Conservation (phyloP, 192 early-diverging fungal genomes). For the Gamsiella multidivaricata region DNA sequence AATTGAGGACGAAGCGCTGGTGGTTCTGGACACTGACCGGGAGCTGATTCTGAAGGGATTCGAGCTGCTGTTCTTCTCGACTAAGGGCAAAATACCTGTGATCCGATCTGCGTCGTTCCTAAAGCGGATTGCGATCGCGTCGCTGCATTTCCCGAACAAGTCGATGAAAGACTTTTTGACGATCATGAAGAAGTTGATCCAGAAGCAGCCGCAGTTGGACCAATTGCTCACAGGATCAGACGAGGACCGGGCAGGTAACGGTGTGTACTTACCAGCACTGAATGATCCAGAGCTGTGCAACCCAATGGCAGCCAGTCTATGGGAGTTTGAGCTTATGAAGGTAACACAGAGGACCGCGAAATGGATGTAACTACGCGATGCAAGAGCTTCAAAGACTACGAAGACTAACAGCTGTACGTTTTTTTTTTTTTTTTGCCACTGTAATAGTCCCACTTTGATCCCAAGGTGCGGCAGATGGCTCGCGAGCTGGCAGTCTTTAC, state of each 20-base stretch:
- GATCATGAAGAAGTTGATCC: slow-evolving; percentile 69
- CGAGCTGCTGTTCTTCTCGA: slow-evolving; percentile 88
- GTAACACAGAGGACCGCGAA: slow-evolving; percentile 49
- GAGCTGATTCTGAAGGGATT: slow-evolving; percentile 87
- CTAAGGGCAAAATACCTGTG: slow-evolving; percentile 72
- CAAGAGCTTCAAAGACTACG: no score
- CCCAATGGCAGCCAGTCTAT: slow-evolving; percentile 91
- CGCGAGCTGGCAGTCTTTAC: slow-evolving; percentile 54
- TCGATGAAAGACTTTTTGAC: slow-evolving; percentile 76
- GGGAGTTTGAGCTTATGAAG: slow-evolving; percentile 85
- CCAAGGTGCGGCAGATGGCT: slow-evolving; percentile 61
- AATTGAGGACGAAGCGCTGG: slow-evolving; percentile 53
- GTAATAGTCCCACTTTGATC: slow-evolving; percentile 70
- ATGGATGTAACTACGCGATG: background rate
- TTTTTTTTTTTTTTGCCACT: background rate
- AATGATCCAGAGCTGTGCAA: slow-evolving; percentile 97
- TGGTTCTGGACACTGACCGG: slow-evolving; percentile 70
- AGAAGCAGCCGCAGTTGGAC: slow-evolving; percentile 65
- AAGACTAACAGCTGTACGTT: background rate
- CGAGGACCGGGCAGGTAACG: slow-evolving; percentile 70
- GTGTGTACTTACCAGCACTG: slow-evolving; percentile 81
- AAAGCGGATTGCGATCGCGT: slow-evolving; percentile 81
- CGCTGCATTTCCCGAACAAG: slow-evolving; percentile 82
- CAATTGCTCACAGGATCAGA: slow-evolving; percentile 59
- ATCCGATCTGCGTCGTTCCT: slow-evolving; percentile 87